Evolutionary conservation across 2,329 filamentous ascomycete species (phyloP), one percentile per base, ranked within the genome.

Genomic region (Stachybotrys echinatus): DNA sequence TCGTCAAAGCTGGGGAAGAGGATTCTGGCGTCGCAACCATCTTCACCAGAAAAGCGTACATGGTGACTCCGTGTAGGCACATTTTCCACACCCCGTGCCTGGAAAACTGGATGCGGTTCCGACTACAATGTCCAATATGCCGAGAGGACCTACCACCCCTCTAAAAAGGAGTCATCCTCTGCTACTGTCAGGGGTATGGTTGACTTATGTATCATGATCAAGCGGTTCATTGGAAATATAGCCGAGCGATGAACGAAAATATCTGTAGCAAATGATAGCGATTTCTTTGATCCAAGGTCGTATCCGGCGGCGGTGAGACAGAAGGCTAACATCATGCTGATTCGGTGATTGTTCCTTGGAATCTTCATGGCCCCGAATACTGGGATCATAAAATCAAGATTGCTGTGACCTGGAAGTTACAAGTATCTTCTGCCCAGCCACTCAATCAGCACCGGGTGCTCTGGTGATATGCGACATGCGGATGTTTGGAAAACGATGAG

Each of bases 21-120:
- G 77, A 79, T 10, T 67, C 68, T 1, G 79, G 81, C 27, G 78
- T 84, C 51, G 73, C 82, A 0, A 85, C 85, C 23, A 81, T 96
- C 49, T 76, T 97, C 57, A 88, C 88, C 27, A 77, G 92, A 53
- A 81, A 92, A 46, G 77, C 81, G 58, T 97, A 97, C 70, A 99
- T 99, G 94, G 89, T 97, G 20, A 99, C 94, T 50, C 94, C 94
- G 45, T 99, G 94, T 68, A 77, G 92, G 49, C 94, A 99, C 71
- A 91, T 97, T 45, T 99, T 99, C 66, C 94, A 99, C 65, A 94
- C 85, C 50, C 75, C 79, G 27, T 99, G 94, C 68, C 72, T 99
- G 58, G 92, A 97, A 71, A 91, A 90, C 38, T 97, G 94, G 94
- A 94, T 99, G 88, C 81, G 89, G 64, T 91, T 95, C 66, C 75